Base-by-base conservation (phyloP, 768 basidiomycete species). In the Cyclocybe cylindracea region DNA sequence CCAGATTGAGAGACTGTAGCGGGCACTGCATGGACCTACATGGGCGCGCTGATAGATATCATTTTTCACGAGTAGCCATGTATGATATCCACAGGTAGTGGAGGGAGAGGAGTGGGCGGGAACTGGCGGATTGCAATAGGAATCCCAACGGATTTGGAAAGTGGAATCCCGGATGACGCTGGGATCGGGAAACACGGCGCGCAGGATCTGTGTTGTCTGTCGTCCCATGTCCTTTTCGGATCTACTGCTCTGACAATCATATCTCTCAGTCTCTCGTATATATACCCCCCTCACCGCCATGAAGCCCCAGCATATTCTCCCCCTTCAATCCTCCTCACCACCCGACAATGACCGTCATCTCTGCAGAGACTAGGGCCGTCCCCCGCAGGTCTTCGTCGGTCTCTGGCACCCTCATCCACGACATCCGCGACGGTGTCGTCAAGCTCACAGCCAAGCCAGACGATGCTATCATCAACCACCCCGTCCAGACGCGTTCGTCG, bases 371-470 rank as follows among this genome's bases (percentile, higher is more conserved):
- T 47, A 65, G 55, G 60, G 59, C 58, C 39, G 60, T 54, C 39
- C 63, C 62, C 46, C 66, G 68, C 50, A 62, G 62, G 44, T 62
- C 68, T 19, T 63, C 70, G n/a, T 58, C 65, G 31, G 55, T 62
- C 32, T 50, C 66, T 48, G 61, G 60, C 5, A 24, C 24, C 24
- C 24, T 24, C 24, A 24, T 24, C 34, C 50, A 49, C 14, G 48
- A 52, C 39, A 54, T 60, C 44, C 54, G 61, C 46, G 60, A 64
- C 14, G 64, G 62, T 38, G 50, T 60, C 19, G 61, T 63, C 39
- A 60, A 58, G 46, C 49, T 60, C 39, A 46, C 61, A 33, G 43
- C 58, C 33, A 50, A 55, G 35, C 52, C 59, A 29, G 53, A 57
- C 41, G 58, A 61, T 14, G 52, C 43, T 19, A 41, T 53, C 13